Conservation (phyloP, 768 basidiomycete genomes). For the Harrya chromipes region DNA sequence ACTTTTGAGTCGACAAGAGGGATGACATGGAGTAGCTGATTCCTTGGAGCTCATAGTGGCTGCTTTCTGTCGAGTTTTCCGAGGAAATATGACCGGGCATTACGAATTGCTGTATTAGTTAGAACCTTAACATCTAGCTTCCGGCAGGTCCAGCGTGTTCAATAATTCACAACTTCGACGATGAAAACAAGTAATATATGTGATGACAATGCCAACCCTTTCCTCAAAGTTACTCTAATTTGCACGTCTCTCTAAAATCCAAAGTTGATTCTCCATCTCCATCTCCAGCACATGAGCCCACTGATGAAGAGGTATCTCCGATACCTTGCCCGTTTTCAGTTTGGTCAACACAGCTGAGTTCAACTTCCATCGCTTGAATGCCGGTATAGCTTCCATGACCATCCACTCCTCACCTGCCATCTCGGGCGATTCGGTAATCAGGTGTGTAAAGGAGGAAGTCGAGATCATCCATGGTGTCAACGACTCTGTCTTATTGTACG, state of each 20-base stretch:
- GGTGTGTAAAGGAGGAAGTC: constrained; percentile 51
- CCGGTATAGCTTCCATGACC: constrained; percentile 40
- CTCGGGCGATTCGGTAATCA: constrained; percentile 50
- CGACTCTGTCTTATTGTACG: constrained; percentile 82
- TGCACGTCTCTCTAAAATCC: constrained; percentile 43
- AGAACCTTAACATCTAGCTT: too few relatives aligned
- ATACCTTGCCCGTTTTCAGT: constrained; percentile 19
- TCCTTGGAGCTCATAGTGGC: too few relatives aligned
- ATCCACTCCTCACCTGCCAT: constrained; percentile 37
- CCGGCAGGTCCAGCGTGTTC: too few relatives aligned
- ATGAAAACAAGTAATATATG: too few relatives aligned
- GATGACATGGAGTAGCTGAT: too few relatives aligned
- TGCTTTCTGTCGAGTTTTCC: too few relatives aligned
- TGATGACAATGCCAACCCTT: too few relatives aligned
- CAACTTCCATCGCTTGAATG: constrained; percentile 42
- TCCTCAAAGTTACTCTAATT: not conserved
- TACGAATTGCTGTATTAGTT: too few relatives aligned
- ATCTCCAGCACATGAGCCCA: constrained; percentile 34
- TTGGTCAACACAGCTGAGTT: constrained; percentile 12
- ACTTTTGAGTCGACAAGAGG: too few relatives aligned
- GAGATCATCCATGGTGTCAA: constrained; percentile 44
- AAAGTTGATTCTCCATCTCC: constrained; percentile 41
- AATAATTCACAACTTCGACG: too few relatives aligned
- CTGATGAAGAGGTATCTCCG: constrained; percentile 23
- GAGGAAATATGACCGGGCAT: too few relatives aligned